A percentile compares a stretch with the other conserved stretches of the same genome.
These are phyloP conservation scores for Psilocybe tampanensis DNA, from an alignment of 768 basidiomycete genomes.

Conservation along the genomic window DNA sequence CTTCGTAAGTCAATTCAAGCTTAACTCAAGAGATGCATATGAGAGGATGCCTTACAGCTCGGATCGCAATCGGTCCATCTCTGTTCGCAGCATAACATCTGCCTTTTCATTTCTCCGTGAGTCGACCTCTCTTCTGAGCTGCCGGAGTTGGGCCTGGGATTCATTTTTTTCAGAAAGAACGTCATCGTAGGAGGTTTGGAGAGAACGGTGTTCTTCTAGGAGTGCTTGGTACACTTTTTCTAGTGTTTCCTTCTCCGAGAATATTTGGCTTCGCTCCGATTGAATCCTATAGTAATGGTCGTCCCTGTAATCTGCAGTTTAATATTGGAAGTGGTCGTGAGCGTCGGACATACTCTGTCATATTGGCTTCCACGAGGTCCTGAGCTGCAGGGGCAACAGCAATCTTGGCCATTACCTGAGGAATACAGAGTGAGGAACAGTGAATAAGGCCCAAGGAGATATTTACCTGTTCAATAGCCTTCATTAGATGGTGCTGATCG, in stretches of 20 bases:
- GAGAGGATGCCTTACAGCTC: conserved; percentile 71
- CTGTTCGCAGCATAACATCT: conserved; percentile 75
- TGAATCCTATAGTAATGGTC: conserved; percentile 90
- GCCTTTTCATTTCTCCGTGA: conserved; percentile 66
- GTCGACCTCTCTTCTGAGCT: conserved; percentile 61
- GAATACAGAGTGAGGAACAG: background rate
- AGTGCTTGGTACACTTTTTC: conserved; percentile 80
- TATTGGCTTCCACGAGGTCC: conserved; percentile 57
- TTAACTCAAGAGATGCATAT: background rate
- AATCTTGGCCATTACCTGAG: conserved; percentile 78
- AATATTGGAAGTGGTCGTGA: conserved; percentile 5
- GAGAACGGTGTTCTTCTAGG: conserved; percentile 69
- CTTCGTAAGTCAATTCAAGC: conserved; percentile 26
- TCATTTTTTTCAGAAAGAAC: conserved; percentile 79
- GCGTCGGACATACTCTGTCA: conserved; percentile 71
- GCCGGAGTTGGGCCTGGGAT: conserved; percentile 59
- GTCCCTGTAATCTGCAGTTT: conserved; percentile 52
- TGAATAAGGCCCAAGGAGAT: background rate
- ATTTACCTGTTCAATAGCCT: conserved; percentile 87
- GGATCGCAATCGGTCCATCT: conserved; percentile 78
- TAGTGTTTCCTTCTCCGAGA: conserved; percentile 84
- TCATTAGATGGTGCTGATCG: conserved; percentile 91
- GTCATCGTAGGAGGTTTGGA: conserved; percentile 83
- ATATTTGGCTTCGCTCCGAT: conserved; percentile 73
- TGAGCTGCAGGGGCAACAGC: conserved; percentile 48